A percentile compares a stretch with the other conserved stretches of the same genome.
phyloP scores from a whole-genome alignment of 176 grass and related monocot genomes.

The Eleusine coracana region DNA sequence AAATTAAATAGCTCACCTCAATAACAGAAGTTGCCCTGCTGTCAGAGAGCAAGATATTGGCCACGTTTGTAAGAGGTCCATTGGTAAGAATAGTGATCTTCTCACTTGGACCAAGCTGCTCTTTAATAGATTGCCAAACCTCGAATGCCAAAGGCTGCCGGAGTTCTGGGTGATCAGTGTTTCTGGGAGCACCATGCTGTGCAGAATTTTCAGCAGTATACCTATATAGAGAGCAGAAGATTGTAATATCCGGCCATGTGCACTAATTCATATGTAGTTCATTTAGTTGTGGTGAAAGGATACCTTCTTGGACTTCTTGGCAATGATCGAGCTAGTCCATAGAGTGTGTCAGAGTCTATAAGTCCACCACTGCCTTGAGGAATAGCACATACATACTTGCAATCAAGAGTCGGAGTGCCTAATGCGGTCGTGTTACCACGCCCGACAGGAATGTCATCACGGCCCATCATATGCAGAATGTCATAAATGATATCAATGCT shows the following conservation, averaged over 20 bases:
- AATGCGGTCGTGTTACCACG: slow-evolving; percentile 73
- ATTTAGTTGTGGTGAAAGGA: slow-evolving; percentile 33
- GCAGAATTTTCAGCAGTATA: slow-evolving; percentile 85
- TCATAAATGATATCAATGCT: slow-evolving; percentile 85
- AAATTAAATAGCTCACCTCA: slow-evolving; percentile 48
- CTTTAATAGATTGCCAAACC: slow-evolving; percentile 72
- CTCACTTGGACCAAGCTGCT: slow-evolving; percentile 53
- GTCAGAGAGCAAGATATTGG: slow-evolving; percentile 71
- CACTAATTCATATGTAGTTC: slow-evolving; percentile 17
- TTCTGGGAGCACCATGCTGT: slow-evolving; percentile 70
- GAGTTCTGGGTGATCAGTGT: slow-evolving; percentile 74
- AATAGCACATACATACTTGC: slow-evolving; percentile 69
- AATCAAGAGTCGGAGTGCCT: slow-evolving; percentile 60
- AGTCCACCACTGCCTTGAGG: slow-evolving; percentile 75
- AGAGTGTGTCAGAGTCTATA: slow-evolving; percentile 85
- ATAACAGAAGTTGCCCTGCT: slow-evolving; percentile 48
- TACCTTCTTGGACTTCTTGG: slow-evolving; percentile 93
- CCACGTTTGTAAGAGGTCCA: slow-evolving; percentile 90
- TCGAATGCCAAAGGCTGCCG: slow-evolving; percentile 79
- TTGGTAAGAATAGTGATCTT: slow-evolving; percentile 71
- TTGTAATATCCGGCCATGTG: background rate
- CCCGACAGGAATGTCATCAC: slow-evolving; percentile 87
- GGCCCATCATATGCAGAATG: slow-evolving; percentile 92
- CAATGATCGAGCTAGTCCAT: slow-evolving; percentile 69
- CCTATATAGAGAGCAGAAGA: slow-evolving; percentile 42